Base-by-base conservation (phyloP, 2,329 filamentous ascomycete genomes). In the Botrytis pseudocinerea region DNA sequence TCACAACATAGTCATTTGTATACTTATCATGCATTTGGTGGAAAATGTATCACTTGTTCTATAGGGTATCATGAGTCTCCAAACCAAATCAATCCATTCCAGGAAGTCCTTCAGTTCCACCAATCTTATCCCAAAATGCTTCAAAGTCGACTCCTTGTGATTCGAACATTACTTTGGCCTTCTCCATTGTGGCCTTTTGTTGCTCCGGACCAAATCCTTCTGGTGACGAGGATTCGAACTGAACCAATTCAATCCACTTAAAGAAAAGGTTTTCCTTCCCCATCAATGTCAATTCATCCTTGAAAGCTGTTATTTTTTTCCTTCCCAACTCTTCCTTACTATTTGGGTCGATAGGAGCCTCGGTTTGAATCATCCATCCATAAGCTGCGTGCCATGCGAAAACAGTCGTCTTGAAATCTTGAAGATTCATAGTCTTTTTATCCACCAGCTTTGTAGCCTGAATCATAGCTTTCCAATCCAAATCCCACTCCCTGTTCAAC, bases 181-280 rank as follows among this genome's bases (percentile, higher is more conserved):
- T 91, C 76, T 89, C 84, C 73, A 93, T 93, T 1, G 92, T 91
- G 61, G 85, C 87, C 72, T 88, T 85, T 82, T 97, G 94, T 79
- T 90, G 87, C 80, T 94, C 92, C 0, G 86, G 84, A 1, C 91
- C 92, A 80, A 97, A 97, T 0, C 93, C 93, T 28, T 91, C 93
- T 0, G 94, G 92, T 77, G 88, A 88, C 51, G 90, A 91, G 60
- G 93, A 91, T 83, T 97, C 94, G 79, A 90, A 97, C 83, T 98
- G 94, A 68, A 98, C 90, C 80, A 97, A 88, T 84, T 98, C 95
- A 66, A 97, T 93, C 94, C 94, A 97, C 72, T 92, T 89, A 84
- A 93, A 97, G 84, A 98, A 98, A 70, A 98, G 82, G 76, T 92
- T 90, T 82, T 97, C 95, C 83, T 97, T 97, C 61, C 92, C 94